Evolutionary conservation across 805 yeast genomes (phyloP), one percentile per base, ranked within the genome.

Genomic region (Pichia rugopelliculosa): DNA sequence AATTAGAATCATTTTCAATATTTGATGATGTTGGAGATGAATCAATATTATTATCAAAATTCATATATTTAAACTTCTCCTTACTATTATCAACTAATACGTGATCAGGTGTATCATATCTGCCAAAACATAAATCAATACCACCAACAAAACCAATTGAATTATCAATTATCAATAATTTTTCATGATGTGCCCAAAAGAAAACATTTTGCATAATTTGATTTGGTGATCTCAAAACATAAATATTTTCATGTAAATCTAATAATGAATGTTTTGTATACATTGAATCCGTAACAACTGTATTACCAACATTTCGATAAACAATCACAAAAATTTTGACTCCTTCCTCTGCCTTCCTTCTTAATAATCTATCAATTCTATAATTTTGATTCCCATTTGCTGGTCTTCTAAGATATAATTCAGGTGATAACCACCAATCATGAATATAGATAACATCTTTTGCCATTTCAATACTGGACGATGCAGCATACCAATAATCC

Each of bases 121-220:
- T 76, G 20, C 99, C 99, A 64, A 77, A 93, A 62, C 99, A 93
- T 48, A 93, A 72, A 66, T 93, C 99, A 55, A 91, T 82, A 36
- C 99, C 99, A 34, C 99, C 99, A 46, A 89, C 69, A 61, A 91
- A 93, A 3, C 95, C 95, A 40, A 89, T 75, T 0, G 90, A 82
- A 54, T 87, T 87, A 65, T 93, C 99, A 49, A 93, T 71, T 33
- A 93, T 76, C 51, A 90, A 80, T 48, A 93, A 65, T 60, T 93
- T 93, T 60, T 93, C 99, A 68, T 93, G 99, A 69, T 93, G 99
- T 0, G 99, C 99, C 99, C 99, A 93, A 62, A 93, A 95, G 59
- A 81, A 85, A 0, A 96, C 91, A 56, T 87, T 87, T 61, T 93
- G 97, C 46, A 87, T 68, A 62, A 93, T 78, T 63, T 93, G 99